Base-by-base conservation (phyloP, 805 yeast genomes). In the Ogataea henricii region DNA sequence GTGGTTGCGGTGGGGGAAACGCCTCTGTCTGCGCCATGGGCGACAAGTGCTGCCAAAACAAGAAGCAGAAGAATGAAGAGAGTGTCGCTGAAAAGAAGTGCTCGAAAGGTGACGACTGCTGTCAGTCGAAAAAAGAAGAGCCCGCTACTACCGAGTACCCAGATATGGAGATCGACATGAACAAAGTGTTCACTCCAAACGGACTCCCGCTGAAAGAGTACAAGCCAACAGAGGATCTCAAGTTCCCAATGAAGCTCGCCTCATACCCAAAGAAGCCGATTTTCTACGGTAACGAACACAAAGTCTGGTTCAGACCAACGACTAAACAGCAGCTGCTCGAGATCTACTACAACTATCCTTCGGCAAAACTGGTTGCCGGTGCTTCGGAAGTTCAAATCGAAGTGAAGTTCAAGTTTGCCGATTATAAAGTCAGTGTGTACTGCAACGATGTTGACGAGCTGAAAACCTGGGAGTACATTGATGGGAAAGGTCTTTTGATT, bases 381-480 rank as follows among this genome's bases (percentile, higher is more conserved):
- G 77, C 79, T 1, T 71, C 77, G 4, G 79, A 74, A 52, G 67
- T 74, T 32, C 78, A 73, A 46, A 73, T 74, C 29, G 79, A 74
- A 53, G 71, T 71, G 23, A 72, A 73, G 48, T 68, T 73, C 55
- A 72, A 72, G 51, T 64, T 65, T 40, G 71, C 73, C 13, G 65
- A 71, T 48, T 74, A 73, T 52, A 59, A 62, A 30, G 68, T 70
- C 9, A 67, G 65, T 41, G 66, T 73, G 4, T 74, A 59, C 56
- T 71, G 69, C n/a, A 70, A 72, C 42, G 79, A 74, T 43, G 63
- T 74, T 34, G 66, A 63, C 8, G 78, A 74, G 52, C 63, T 74
- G 38, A 62, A 60, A 45, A 53, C 61, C 1, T 65, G 65, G 63
- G 62, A 66, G 45, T 64, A 70, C 46, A 58, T 64, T n/a, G 70